Base-by-base conservation (phyloP, 495 filamentous ascomycete species). In the Hypoxylon fragiforme region DNA sequence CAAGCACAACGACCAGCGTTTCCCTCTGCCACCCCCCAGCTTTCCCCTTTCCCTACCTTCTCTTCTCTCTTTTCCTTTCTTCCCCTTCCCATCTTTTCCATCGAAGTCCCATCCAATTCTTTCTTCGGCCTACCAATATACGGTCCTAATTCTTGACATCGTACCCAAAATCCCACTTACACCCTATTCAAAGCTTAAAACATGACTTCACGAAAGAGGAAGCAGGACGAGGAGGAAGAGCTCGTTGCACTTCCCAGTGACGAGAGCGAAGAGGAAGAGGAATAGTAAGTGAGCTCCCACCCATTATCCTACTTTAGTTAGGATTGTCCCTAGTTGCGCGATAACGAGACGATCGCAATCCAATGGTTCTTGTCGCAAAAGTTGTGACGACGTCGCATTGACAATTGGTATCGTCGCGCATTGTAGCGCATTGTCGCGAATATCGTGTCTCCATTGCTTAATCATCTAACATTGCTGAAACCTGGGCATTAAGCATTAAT, bases 141-240 rank as follows among this genome's bases (percentile, higher is more conserved):
- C 28, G n/a, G 43, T 57, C 43, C 54, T 32, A 24, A 39, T 54
- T 38, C 18, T 26, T 42, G 3, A 42, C 14, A 37, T 50, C 39
- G 49, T 49, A 39, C 52, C 67, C 67, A 73, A 67, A 60, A 34
- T 42, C 36, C 6, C 35, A 15, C 41, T 30, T 3, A 39, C 64
- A 30, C 39, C 55, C 20, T 21, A 50, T 63, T 38, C 26, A 60
- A 61, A 49, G 26, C 37, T 32, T 37, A 38, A 61, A 67, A 49
- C 46, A 79, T 79, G 76, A 65, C 70, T 44, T 63, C 72, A 54
- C 75, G 76, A 46, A 73, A 73, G 71, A 75, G 75, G 61, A 77
- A 76, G 68, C 73, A 64, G 44, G 67, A 75, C 28, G 74, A 77
- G 59, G 74, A 77, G 54, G 76, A 79, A 45, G 75, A 79, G 72